phyloP scores from a whole-genome alignment of 2,329 filamentous ascomycete species.

The Exophiala spinifera region DNA sequence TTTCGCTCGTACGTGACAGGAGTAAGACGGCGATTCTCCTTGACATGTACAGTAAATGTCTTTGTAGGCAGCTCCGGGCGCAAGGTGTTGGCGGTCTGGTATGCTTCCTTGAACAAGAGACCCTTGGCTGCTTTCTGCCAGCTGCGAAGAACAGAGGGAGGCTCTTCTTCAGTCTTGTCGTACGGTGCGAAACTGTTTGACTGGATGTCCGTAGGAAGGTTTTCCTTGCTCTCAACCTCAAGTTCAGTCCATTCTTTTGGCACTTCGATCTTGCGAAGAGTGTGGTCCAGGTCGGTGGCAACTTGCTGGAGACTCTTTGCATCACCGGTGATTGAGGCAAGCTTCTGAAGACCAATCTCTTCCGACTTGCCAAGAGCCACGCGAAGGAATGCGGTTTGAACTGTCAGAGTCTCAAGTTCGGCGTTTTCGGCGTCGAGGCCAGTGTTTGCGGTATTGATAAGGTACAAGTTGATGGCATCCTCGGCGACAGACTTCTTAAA shows the following conservation, averaged over 20 bases:
- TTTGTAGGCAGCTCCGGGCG: conserved; percentile 83
- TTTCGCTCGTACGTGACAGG: conserved; percentile 89
- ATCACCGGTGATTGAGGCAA: conserved; percentile 60
- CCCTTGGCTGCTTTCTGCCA: conserved; percentile 86
- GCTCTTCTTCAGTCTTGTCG: conserved; percentile 70
- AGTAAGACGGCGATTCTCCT: conserved; percentile 92
- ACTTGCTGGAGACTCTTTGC: conserved; percentile 62
- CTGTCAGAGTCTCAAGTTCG: conserved; percentile 61
- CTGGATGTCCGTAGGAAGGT: conserved; percentile 63
- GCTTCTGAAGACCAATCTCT: conserved; percentile 61
- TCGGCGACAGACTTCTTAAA: conserved; percentile 70
- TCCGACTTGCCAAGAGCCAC: conserved; percentile 67
- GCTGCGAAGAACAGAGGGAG: conserved; percentile 63
- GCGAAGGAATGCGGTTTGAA: conserved; percentile 80
- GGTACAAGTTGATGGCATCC: conserved; percentile 67
- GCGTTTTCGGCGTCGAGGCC: conserved; percentile 66
- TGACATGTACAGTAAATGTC: conserved; percentile 83
- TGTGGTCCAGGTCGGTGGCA: conserved; percentile 59
- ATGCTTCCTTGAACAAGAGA: conserved; percentile 91
- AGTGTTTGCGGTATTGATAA: conserved; percentile 69
- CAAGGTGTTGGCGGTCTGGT: conserved; percentile 67
- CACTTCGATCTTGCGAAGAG: conserved; percentile 70
- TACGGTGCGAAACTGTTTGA: conserved; percentile 80
- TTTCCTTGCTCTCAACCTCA: conserved; percentile 55
- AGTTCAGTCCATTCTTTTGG: conserved; percentile 76